These are phyloP conservation scores for Heliamphora exappendiculata DNA, from an alignment of 148 eudicot genomes.

Conservation along the genomic window DNA sequence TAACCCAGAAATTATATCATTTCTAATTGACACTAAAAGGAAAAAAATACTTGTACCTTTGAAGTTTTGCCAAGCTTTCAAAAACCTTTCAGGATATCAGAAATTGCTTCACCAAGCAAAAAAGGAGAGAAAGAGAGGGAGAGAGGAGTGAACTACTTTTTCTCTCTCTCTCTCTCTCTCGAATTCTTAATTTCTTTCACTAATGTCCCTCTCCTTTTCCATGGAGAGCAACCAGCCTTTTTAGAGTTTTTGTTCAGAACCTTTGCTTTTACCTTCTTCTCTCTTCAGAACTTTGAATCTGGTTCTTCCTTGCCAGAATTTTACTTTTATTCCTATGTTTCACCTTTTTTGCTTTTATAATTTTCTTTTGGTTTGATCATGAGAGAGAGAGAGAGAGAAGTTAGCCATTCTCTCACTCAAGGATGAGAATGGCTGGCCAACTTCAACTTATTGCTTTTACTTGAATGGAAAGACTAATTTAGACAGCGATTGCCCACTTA, in stretches of 20 bases:
- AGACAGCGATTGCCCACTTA: slow-evolving; percentile 9
- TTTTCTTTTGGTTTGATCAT: slow-evolving; percentile 20
- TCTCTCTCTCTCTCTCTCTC: slow-evolving; percentile 19
- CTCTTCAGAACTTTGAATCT: slow-evolving; percentile 20
- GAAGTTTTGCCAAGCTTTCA: slow-evolving; percentile 11
- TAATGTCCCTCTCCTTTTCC: slow-evolving; percentile 23
- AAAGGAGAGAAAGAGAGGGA: slow-evolving; percentile 7
- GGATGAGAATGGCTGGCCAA: slow-evolving; percentile 30
- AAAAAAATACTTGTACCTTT: slow-evolving; percentile 16
- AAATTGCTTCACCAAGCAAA: slow-evolving; percentile 22
- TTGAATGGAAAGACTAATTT: slow-evolving; percentile 61
- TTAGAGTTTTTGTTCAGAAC: slow-evolving; percentile 7
- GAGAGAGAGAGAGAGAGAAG: slow-evolving; percentile 11
- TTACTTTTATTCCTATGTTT: slow-evolving; percentile 20
- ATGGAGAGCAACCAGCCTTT: not conserved
- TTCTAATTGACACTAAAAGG: not conserved
- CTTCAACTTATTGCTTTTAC: slow-evolving; percentile 67
- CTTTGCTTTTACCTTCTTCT: not conserved
- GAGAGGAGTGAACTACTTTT: slow-evolving; percentile 12
- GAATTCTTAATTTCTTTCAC: slow-evolving; percentile 11
- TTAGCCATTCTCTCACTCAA: not conserved
- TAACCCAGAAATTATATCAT: not conserved
- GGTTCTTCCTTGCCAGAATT: slow-evolving; percentile 17
- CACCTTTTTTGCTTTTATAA: slow-evolving; percentile 32
- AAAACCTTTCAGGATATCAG: slow-evolving; percentile 17